These are phyloP conservation scores for Sicyos baderoa DNA, from an alignment of 306 rosid species.

Conservation along the genomic window DNA sequence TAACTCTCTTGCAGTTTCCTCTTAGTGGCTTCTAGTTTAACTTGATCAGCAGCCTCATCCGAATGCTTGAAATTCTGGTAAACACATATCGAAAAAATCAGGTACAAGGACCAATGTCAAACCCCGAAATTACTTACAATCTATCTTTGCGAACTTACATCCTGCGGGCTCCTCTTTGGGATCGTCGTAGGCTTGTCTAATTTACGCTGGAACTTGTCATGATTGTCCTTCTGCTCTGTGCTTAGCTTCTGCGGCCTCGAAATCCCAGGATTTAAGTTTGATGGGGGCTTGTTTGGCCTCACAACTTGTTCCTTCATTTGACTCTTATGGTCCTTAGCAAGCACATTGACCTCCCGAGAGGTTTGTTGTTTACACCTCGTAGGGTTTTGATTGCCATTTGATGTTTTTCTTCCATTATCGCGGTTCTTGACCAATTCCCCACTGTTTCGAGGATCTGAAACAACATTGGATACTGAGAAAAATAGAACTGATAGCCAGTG, in stretches of 20 bases:
- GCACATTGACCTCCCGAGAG: constrained; percentile 26
- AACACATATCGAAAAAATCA: constrained; percentile 21
- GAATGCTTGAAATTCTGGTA: constrained; percentile 43
- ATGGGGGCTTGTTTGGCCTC: constrained; percentile 41
- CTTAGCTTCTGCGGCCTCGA: constrained; percentile 42
- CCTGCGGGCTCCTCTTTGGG: constrained; percentile 46
- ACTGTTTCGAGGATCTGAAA: constrained; percentile 75
- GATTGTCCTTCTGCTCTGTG: constrained; percentile 32
- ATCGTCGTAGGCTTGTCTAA: constrained; percentile 26
- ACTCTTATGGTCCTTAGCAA: constrained; percentile 39
- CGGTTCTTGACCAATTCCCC: constrained; percentile 41
- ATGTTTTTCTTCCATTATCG: constrained; percentile 47
- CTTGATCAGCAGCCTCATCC: constrained; percentile 51
- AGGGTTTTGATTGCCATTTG: constrained; percentile 29
- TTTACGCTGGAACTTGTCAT: constrained; percentile 39
- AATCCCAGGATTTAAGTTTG: constrained; percentile 38
- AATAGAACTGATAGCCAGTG: constrained; percentile 26
- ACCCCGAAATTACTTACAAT: background rate
- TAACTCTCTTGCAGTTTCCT: constrained; percentile 91
- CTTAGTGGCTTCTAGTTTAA: constrained; percentile 87
- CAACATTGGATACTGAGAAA: constrained; percentile 30
- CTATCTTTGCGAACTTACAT: constrained; percentile 36
- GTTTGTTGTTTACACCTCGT: constrained; percentile 36
- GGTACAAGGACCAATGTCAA: constrained; percentile 18
- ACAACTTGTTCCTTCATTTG: constrained; percentile 35